phyloP scores from a whole-genome alignment of 2,329 filamentous ascomycete species.

The Gnomoniopsis smithogilvyi region DNA sequence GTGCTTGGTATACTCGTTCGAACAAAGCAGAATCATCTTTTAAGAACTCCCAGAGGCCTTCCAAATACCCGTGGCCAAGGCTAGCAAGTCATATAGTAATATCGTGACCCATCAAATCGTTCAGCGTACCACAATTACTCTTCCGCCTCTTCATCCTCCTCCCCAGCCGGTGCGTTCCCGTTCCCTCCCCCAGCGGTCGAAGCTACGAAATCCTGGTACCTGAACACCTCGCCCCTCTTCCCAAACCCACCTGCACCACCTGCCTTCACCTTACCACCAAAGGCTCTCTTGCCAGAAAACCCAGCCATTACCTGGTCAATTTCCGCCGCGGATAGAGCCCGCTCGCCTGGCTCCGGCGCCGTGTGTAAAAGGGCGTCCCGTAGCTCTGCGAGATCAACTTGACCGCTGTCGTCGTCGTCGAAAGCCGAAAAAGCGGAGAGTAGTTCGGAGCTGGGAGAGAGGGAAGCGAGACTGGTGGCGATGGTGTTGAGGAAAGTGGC shows the following conservation, averaged over 20 bases:
- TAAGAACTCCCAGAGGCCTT: neutral
- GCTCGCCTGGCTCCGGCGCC: slow-evolving; percentile 69
- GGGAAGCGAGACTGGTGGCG: slow-evolving; percentile 66
- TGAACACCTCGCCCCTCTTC: slow-evolving; percentile 83
- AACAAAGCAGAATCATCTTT: neutral
- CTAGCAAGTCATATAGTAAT: neutral
- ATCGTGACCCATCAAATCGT: neutral
- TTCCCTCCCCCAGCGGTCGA: slow-evolving; percentile 56
- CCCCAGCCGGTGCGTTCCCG: slow-evolving; percentile 19
- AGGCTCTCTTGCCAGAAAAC: slow-evolving; percentile 80
- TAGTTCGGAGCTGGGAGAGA: slow-evolving; percentile 78
- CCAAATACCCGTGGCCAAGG: neutral
- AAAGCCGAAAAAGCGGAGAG: slow-evolving; percentile 91
- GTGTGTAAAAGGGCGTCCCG: slow-evolving; percentile 81
- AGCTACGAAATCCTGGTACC: slow-evolving; percentile 87
- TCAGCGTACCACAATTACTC: slow-evolving; percentile 15
- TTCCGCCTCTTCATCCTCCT: slow-evolving; percentile 22
- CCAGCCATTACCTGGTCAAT: slow-evolving; percentile 85
- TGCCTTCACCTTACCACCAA: slow-evolving; percentile 64
- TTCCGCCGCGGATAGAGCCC: slow-evolving; percentile 64
- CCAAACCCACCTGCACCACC: slow-evolving; percentile 48
- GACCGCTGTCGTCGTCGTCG: slow-evolving; percentile 91
- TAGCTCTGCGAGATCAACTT: slow-evolving; percentile 80
- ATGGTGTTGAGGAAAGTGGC: slow-evolving; percentile 83
- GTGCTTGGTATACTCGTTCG: too few relatives aligned